Conservation (phyloP, 2,329 filamentous ascomycete genomes). For the Aspergillus sp. region DNA sequence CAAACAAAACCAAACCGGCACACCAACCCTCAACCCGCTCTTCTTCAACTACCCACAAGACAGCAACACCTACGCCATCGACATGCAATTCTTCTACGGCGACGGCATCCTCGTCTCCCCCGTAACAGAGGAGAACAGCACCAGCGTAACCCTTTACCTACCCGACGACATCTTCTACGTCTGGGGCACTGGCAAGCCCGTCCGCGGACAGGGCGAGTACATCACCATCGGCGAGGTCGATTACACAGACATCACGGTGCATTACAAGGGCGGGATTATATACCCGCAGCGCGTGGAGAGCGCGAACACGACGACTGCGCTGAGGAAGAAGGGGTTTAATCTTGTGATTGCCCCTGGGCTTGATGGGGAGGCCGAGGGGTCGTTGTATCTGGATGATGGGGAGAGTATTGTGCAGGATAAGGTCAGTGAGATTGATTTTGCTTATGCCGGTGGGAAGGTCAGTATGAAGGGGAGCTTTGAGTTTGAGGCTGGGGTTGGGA, state of each 20-base stretch:
- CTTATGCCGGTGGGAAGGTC: background rate
- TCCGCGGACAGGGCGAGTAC: conserved; percentile 48
- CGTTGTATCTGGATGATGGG: conserved; percentile 1
- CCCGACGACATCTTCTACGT: conserved; percentile 62
- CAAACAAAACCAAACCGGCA: conserved; percentile 59
- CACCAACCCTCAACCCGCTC: conserved; percentile 66
- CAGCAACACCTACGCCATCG: conserved; percentile 50
- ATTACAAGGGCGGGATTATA: conserved; percentile 63
- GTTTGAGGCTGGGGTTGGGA: background rate
- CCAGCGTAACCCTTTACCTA: conserved; percentile 56
- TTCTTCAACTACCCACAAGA: conserved; percentile 70
- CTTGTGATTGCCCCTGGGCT: conserved; percentile 66
- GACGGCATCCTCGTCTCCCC: conserved; percentile 57
- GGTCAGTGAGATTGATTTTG: background rate
- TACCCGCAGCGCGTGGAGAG: conserved; percentile 54
- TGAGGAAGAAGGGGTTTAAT: conserved; percentile 65
- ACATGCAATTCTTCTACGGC: conserved; percentile 63
- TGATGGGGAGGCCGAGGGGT: conserved; percentile 57
- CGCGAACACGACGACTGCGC: conserved; percentile 60
- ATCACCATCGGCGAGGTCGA: conserved; percentile 47
- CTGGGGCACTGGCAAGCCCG: conserved; percentile 53
- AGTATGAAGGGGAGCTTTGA: conserved; percentile 1
- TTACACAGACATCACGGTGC: conserved; percentile 59
- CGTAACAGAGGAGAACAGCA: conserved; percentile 53
- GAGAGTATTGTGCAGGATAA: background rate